Evolutionary conservation across 1,284 basidiomycete species (phyloP).

Genomic region (Sphaerobolus stellatus): DNA sequence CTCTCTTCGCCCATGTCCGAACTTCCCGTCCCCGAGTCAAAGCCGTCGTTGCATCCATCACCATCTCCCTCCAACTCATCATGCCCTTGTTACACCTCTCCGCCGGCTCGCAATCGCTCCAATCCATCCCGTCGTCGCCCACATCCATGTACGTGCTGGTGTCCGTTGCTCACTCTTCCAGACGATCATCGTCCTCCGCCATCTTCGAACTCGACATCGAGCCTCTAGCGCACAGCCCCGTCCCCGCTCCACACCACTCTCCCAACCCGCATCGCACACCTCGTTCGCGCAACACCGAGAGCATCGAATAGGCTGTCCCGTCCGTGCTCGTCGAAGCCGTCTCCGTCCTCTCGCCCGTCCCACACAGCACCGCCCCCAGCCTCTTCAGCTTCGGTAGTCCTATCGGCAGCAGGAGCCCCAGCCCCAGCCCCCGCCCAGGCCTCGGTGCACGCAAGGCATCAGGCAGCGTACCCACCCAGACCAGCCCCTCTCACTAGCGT

Average conservation of each 20-base stretch:
- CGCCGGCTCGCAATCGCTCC: constrained; percentile 56
- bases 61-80: not conserved
- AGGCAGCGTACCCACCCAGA: too few relatives aligned
- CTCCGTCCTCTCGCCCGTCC: constrained; percentile 55
- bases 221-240: constrained; percentile 44
- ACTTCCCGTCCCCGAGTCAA: too few relatives aligned
- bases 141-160: constrained; percentile 71
- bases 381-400: too few relatives aligned
- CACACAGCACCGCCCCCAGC: constrained; percentile 1
- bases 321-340: constrained; percentile 73
- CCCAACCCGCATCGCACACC: constrained; percentile 68
- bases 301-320: constrained; percentile 69
- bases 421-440: too few relatives aligned
- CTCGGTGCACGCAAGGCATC: too few relatives aligned
- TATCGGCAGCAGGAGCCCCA: constrained; percentile 3
- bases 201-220: constrained; percentile 84
- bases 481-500: too few relatives aligned
- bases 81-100: not conserved
- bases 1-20: too few relatives aligned
- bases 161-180: constrained; percentile 26
- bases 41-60: too few relatives aligned
- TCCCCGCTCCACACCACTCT: constrained; percentile 35
- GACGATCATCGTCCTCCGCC: constrained; percentile 74
- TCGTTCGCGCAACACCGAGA: constrained; percentile 65
- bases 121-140: constrained; percentile 71